Evolutionary conservation across 176 grass and related monocot species (phyloP).

Genomic region (Carex cristatella): DNA sequence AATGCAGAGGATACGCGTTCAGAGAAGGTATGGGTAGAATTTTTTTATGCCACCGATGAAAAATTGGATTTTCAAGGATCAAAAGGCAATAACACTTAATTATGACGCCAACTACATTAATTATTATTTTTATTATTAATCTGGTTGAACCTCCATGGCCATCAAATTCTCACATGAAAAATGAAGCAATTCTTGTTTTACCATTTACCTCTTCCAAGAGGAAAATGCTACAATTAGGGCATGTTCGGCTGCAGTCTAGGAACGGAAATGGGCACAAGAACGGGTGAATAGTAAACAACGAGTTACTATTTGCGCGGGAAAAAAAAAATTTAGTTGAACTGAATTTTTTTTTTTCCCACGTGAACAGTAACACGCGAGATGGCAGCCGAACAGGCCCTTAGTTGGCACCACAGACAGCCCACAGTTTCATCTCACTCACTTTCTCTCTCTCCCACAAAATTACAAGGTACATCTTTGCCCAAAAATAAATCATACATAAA

Average conservation of each 20-base stretch:
- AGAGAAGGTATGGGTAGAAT: no score
- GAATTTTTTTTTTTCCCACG: no score
- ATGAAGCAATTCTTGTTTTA: background rate
- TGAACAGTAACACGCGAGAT: no score
- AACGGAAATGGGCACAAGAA: no score
- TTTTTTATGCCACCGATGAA: no score
- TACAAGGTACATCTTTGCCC: background rate
- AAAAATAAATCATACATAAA: background rate
- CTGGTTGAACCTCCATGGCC: background rate
- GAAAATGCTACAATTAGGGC: background rate
- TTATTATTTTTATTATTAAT: background rate
- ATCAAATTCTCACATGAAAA: background rate
- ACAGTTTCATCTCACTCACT: no score
- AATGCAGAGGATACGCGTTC: no score
- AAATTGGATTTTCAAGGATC: background rate
- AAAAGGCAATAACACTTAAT: background rate
- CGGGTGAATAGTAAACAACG: no score
- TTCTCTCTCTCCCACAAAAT: background rate
- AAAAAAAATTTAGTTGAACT: no score
- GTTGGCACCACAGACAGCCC: background rate
- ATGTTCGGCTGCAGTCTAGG: no score
- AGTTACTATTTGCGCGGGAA: no score
- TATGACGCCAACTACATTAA: background rate
- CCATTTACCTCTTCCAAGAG: background rate
- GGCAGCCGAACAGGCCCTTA: no score